These are phyloP conservation scores for Hanseniaspora gamundiae DNA, from an alignment of 1,139 yeast genomes.

Conservation along the genomic window DNA sequence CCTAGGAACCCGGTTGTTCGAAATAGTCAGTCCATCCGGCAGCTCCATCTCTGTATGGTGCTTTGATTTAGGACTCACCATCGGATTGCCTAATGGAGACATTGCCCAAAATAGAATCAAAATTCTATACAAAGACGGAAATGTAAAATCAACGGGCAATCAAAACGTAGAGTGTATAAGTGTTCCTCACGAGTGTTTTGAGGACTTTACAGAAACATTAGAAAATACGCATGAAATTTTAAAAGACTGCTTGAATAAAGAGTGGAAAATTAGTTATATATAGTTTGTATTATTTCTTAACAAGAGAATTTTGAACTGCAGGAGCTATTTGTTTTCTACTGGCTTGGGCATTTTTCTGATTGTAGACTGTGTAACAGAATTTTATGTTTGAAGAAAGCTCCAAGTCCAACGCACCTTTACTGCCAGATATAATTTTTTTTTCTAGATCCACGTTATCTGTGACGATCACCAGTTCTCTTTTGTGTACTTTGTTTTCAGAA, in stretches of 20 bases:
- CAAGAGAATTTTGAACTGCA: slow-evolving; percentile 14
- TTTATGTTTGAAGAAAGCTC: slow-evolving; percentile 19
- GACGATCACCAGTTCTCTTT: slow-evolving; percentile 44
- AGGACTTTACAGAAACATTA: slow-evolving; percentile 10
- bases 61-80: slow-evolving; percentile 16
- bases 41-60: slow-evolving; percentile 16
- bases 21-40: slow-evolving; percentile 9
- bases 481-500: slow-evolving; percentile 33
- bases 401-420: slow-evolving; percentile 26
- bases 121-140: slow-evolving; percentile 13
- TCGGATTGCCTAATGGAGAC: slow-evolving; percentile 9
- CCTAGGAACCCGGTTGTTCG: slow-evolving; percentile 15
- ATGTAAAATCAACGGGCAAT: neutral
- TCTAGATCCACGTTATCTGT: slow-evolving; percentile 13
- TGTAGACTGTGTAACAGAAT: slow-evolving; percentile 18
- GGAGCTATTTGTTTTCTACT: slow-evolving; percentile 89
- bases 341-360: slow-evolving; percentile 47
- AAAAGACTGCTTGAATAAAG: slow-evolving; percentile 7
- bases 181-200: slow-evolving; percentile 9
- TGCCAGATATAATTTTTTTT: slow-evolving; percentile 17
- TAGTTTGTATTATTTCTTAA: neutral
- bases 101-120: slow-evolving; percentile 13
- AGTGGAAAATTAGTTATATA: slow-evolving; percentile 18
- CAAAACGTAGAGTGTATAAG: slow-evolving; percentile 14
- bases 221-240: slow-evolving; percentile 6